Evolutionary conservation across 2,329 filamentous ascomycete species (phyloP), one percentile per base, ranked within the genome.

Genomic region (Neopestalotiopsis sp.): DNA sequence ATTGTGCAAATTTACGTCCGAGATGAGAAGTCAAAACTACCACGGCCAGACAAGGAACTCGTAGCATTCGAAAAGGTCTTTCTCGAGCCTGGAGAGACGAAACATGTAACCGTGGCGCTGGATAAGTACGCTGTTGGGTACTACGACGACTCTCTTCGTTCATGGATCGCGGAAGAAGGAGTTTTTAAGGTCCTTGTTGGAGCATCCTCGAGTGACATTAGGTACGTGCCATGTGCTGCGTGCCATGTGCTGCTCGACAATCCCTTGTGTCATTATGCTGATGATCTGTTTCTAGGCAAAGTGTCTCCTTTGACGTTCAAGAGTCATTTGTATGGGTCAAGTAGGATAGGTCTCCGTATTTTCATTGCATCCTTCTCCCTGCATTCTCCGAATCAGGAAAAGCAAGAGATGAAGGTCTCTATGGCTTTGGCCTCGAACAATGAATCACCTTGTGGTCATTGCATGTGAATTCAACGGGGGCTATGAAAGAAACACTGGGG

Each of bases 41-140:
- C 87, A 0, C 82, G 91, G 28, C 91, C 91, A 0, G 87, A 89
- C 73, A 93, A 93, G 79, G 91, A 94, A 79, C 82, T 94, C 1
- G 89, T 90, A 42, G 90, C 89, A 0, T 94, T 93, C 74, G 86
- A 87, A 69, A 93, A 92, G 79, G 85, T 92, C 0, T 83, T 80
- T 64, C 78, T 93, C 3, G 82, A 87, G 59, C 81, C 85, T 1
- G 89, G 88, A 4, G 85, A 88, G 80, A 88, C 85, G 0, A 84
- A 80, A 71, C 84, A 87, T 69, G 76, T 87, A 42, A 78, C 80
- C 10, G 78, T 87, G 4, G 71, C 73, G 17, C 72, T 88, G 10
- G 84, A 87, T 71, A 86, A 84, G 76, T 82, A 86, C 70, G 85
- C 86, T 1, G 85, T 85, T 1, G 86, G 86, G 9, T 92, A 92